Percentiles rank a stretch among this genome's conserved stretches.
Conservation (phyloP, 1,284 basidiomycete genomes). For the Volvariella volvacea region DNA sequence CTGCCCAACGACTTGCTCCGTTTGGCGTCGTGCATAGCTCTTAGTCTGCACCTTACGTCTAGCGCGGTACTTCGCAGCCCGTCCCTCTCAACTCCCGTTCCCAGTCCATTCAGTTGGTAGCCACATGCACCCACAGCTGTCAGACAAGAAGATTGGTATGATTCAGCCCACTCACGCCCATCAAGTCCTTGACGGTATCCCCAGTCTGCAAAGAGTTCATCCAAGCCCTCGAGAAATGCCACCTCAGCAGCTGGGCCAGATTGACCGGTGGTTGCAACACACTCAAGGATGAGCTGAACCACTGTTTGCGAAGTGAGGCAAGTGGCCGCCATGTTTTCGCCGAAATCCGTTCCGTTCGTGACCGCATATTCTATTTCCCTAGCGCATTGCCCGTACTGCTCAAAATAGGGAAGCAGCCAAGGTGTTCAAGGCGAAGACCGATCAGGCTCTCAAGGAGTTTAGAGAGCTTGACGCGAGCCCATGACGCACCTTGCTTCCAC, state of each 20-base stretch:
- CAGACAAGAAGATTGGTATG: constrained; percentile 62
- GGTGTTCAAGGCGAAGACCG: constrained; percentile 45
- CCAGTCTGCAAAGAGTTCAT: constrained; percentile 70
- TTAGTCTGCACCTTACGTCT: too few species aligned
- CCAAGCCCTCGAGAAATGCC: constrained; percentile 64
- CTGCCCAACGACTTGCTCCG: too few species aligned
- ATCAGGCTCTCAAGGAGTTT: constrained; percentile 57
- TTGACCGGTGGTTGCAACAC: constrained; percentile 69
- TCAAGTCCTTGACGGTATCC: background rate
- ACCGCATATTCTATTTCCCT: constrained; percentile 3
- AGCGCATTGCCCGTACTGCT: constrained; percentile 68
- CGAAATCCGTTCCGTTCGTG: background rate
- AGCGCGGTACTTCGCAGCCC: too few species aligned
- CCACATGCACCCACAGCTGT: constrained; percentile 68
- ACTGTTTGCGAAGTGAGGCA: constrained; percentile 75
- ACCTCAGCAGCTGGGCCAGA: constrained; percentile 51
- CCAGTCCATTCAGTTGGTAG: background rate
- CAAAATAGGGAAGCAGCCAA: constrained; percentile 66
- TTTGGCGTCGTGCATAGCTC: too few species aligned
- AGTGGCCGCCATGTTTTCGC: background rate
- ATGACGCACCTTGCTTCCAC: too few species aligned
- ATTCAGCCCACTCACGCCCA: constrained; percentile 7
- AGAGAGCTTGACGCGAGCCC: constrained; percentile 23
- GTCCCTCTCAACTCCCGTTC: constrained; percentile 1
- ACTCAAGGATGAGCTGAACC: constrained; percentile 64